A percentile compares a stretch with the other conserved stretches of the same genome.
phyloP scores from a whole-genome alignment of 495 filamentous ascomycete species.

The Xylaria bambusicola region DNA sequence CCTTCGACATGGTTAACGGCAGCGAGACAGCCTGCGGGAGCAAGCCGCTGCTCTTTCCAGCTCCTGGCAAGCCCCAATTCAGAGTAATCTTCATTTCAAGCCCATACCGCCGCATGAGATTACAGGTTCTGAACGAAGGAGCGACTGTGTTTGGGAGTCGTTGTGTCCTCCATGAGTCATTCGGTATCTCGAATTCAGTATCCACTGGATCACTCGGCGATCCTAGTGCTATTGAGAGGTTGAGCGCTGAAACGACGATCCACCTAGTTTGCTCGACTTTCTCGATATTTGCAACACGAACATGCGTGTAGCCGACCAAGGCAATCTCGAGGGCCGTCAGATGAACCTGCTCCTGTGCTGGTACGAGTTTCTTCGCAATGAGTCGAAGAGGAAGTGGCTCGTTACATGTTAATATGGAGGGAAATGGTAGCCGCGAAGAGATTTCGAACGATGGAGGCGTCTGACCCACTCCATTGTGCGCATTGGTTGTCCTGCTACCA shows the following conservation, averaged over 20 bases:
- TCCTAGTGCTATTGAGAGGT: constrained; percentile 64
- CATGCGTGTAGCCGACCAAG: constrained; percentile 74
- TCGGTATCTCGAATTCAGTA: constrained; percentile 67
- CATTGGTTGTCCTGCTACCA: constrained; percentile 23
- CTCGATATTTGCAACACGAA: constrained; percentile 70
- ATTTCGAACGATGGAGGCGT: constrained; percentile 55
- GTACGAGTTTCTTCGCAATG: constrained; percentile 71
- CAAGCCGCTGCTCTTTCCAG: constrained; percentile 20
- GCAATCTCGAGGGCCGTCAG: constrained; percentile 80
- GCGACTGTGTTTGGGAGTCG: constrained; percentile 80
- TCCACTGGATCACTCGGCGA: constrained; percentile 58
- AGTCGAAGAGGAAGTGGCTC: constrained; percentile 79
- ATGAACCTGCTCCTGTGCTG: constrained; percentile 57
- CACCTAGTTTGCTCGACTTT: constrained; percentile 67
- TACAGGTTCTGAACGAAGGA: constrained; percentile 86
- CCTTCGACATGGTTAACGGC: constrained; percentile 68
- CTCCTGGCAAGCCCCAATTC: constrained; percentile 46
- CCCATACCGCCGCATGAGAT: constrained; percentile 78
- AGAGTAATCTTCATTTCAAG: constrained; percentile 80
- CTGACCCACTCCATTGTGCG: constrained; percentile 9
- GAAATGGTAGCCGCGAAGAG: constrained; percentile 83
- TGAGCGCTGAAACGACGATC: constrained; percentile 67
- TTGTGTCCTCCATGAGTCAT: constrained; percentile 65
- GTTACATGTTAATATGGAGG: constrained; percentile 86
- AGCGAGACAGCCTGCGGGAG: constrained; percentile 68